Conservation (phyloP, 2,329 filamentous ascomycete genomes). For the Aureobasidium sp. region DNA sequence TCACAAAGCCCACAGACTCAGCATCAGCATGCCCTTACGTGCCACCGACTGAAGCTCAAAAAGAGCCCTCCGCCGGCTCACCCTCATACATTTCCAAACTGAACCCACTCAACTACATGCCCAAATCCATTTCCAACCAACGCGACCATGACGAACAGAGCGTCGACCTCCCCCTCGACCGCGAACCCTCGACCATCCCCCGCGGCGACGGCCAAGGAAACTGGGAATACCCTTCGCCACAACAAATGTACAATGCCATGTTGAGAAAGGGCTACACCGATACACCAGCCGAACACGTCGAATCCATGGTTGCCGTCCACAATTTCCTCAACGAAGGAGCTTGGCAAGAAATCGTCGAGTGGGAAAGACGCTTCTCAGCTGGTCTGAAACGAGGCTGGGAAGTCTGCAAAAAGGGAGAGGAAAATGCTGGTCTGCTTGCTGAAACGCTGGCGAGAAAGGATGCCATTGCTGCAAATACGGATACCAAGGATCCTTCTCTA, state of each 20-base stretch:
- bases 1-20: conserved; percentile 18
- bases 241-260: conserved; percentile 99
- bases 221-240: conserved; percentile 97
- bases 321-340: conserved; percentile 98
- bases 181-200: conserved; percentile 86
- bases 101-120: conserved; percentile 93
- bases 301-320: conserved; percentile 95
- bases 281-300: conserved; percentile 85
- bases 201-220: conserved; percentile 64
- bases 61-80: conserved; percentile 23
- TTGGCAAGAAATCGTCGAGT: conserved; percentile 88
- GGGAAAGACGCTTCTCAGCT: conserved; percentile 76
- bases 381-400: conserved; percentile 51
- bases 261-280: conserved; percentile 92
- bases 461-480: neutral
- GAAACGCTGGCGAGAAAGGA: conserved; percentile 19
- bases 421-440: conserved; percentile 21
- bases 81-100: conserved; percentile 54
- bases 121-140: conserved; percentile 71
- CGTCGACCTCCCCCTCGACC: conserved; percentile 63
- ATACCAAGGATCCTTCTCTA: conserved; percentile 57
- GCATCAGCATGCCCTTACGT: conserved; percentile 44
- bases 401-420: conserved; percentile 24
- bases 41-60: conserved; percentile 29
- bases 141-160: conserved; percentile 61